Conservation (phyloP, 257 asterid species). For the Scutellaria baicalensis region DNA sequence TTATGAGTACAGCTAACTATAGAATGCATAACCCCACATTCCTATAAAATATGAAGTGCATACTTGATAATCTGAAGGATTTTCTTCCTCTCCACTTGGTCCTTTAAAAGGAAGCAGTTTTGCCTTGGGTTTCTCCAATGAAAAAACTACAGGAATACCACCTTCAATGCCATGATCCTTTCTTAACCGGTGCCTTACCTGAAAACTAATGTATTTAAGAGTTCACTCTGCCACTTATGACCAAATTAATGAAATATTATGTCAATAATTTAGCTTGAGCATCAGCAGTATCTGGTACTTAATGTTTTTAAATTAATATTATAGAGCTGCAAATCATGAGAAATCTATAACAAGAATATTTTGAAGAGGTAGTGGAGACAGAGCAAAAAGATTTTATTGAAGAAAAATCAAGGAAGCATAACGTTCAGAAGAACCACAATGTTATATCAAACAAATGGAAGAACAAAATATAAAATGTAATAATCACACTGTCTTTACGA, state of each 20-base stretch:
- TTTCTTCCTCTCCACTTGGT: conserved; percentile 82
- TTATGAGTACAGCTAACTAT: not conserved
- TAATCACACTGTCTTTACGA: not conserved
- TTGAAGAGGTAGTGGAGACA: not conserved
- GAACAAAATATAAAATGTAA: not conserved
- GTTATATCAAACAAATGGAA: not conserved
- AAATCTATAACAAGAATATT: not conserved
- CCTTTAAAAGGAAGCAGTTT: conserved; percentile 92
- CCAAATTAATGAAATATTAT: not conserved
- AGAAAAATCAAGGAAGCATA: not conserved
- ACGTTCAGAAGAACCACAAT: not conserved
- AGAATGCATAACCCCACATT: conserved; percentile 3
- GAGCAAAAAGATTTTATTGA: not conserved
- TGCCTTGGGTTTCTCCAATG: conserved; percentile 90
- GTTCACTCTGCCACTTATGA: conserved; percentile 8
- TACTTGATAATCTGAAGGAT: conserved; percentile 98
- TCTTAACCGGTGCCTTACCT: conserved; percentile 88
- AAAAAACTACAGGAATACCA: conserved; percentile 94
- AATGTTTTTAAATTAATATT: too few relatives aligned
- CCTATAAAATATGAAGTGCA: conserved; percentile 14
- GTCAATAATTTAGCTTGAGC: conserved; percentile 9
- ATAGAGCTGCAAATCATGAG: not conserved
- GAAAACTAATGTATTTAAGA: conserved; percentile 25
- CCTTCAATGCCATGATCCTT: conserved; percentile 89
- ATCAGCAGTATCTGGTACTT: not conserved